Evolutionary conservation across 345 rosid genomes (phyloP), one percentile per base, ranked within the genome.

Genomic region (Capsella bursapastoris): DNA sequence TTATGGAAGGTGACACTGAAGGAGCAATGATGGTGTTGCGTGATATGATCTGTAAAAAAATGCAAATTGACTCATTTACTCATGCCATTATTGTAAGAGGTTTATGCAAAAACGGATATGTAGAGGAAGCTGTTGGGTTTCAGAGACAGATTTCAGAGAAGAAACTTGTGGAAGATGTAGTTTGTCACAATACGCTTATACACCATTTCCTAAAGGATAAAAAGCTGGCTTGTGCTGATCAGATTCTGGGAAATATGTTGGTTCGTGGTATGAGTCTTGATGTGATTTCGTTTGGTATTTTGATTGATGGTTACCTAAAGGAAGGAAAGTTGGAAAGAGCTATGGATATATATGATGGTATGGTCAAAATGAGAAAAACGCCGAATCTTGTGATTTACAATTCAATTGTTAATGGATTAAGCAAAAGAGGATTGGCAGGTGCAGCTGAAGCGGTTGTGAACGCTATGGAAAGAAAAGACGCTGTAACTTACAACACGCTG

Each of bases 261-360:
- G 84, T 83, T 75, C 82, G 22, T 14, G 90, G 93, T 52, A 70
- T 88, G 68, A 70, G 52, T 74, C 90, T 90, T 18, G 86, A 75
- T 49, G 62, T 65, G 14, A 58, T 85, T 66, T 85, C 93, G 3
- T 91, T 88, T 43, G 89, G 87, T 70, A 82, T 86, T 51, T 74
- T 91, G 79, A 87, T 91, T 8, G 81, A 88, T 40, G 87, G 88
- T 27, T 79, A 88, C 67, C 71, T 85, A 73, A 86, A 86, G 63
- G 84, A 82, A 80, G 88, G 93, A 40, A 79, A 78, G 50, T 32
- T 90, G 51, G 83, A 85, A 48, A 73, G n/a, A 60, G 89, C 97
- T 3, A 38, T 84, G 5, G 71, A 68, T 37, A 49, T 84, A 14
- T 84, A 86, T 31, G 87, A 83, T 12, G 66, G 57, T 67, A 81